Evolutionary conservation across 2,329 filamentous ascomycete species (phyloP), one percentile per base, ranked within the genome.

Genomic region (Xylariaceae sp.): DNA sequence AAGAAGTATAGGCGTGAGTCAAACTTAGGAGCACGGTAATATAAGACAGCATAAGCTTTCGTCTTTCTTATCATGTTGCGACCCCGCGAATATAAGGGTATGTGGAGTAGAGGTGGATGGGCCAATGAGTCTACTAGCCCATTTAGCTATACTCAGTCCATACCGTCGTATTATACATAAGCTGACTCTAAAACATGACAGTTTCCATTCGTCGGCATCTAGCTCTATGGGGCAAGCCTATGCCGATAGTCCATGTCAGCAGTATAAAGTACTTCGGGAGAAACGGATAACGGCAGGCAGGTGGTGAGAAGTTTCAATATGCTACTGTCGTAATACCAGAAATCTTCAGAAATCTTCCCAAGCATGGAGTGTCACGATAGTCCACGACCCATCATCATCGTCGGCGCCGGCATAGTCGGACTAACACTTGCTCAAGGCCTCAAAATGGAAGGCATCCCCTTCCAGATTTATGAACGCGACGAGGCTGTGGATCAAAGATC

Each of bases 351-450:
- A 43, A 29, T 29, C 28, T 29, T 29, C n/a, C 8, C 12, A 34
- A 0, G n/a, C 9, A 53, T 46, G 41, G 50, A 19, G 12, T 1
- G 1, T 23, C 12, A 16, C 4, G 39, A 17, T 3, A 14, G 5
- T 8, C 8, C 16, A 46, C 16, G 6, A 8, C 49, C 49, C 14
- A 31, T 39, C 6, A 37, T 45, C 1, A 58, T 58, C 26, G 8
- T 58, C 9, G 53, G 49, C 6, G 54, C 37, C 26, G 58, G 54
- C 14, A 48, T 61, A 8, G 36, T 58, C n/a, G 54, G 54, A 4
- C 19, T 58, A 11, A 7, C 50, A 12, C 55, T 52, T 6, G 54
- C 58, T 4, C 54, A 61, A 17, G 17, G 17, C 28, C 41, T 61
- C 17, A 54, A 52, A 21, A 33, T 47, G 8, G 49, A 51, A 16